Base-by-base conservation (phyloP, 306 rosid genomes). In the Purshia tridentata region DNA sequence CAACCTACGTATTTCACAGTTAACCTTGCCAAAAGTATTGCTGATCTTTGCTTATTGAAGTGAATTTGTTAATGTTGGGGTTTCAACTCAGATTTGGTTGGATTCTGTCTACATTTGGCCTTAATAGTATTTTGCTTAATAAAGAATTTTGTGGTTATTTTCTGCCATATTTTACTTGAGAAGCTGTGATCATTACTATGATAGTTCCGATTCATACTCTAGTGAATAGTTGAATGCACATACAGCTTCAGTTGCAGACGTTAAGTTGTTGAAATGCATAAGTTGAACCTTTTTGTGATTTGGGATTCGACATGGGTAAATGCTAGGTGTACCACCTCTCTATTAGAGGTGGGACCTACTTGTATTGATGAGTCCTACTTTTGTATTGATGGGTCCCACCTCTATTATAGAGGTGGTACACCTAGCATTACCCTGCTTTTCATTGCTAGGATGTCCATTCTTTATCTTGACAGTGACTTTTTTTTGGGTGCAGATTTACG, bases 401-500 rank as follows among this genome's bases (percentile, higher is more conserved):
- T n/a, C n/a, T n/a, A n/a, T n/a, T n/a, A n/a, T n/a, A n/a, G n/a
- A n/a, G n/a, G n/a, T n/a, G n/a, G n/a, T n/a, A n/a, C n/a, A n/a
- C n/a, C n/a, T n/a, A n/a, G n/a, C n/a, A n/a, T n/a, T n/a, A n/a
- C n/a, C n/a, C n/a, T 39, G 18, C 16, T 72, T 10, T 22, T 14
- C 12, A 52, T 73, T 67, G 49, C 47, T 46, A 23, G 69, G 19
- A 41, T 61, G 9, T 53, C 41, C 6, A 4, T 72, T 67, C 53
- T 39, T 67, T 62, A 63, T 60, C 23, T 65, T 81, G 73, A 83
- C 72, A 40, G 62, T 58, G 79, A 50, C 67, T 65, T 16, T 48
- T 82, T 20, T 45, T 4, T 42, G 7, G 42, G 22, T 82, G 47
- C 77, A 94, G 99, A 48, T 91, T 49, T 91, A 91, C 80, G 99